Evolutionary conservation across 2,329 filamentous ascomycete genomes (phyloP), one percentile per base, ranked within the genome.

Genomic region (Metarhizium sp.): DNA sequence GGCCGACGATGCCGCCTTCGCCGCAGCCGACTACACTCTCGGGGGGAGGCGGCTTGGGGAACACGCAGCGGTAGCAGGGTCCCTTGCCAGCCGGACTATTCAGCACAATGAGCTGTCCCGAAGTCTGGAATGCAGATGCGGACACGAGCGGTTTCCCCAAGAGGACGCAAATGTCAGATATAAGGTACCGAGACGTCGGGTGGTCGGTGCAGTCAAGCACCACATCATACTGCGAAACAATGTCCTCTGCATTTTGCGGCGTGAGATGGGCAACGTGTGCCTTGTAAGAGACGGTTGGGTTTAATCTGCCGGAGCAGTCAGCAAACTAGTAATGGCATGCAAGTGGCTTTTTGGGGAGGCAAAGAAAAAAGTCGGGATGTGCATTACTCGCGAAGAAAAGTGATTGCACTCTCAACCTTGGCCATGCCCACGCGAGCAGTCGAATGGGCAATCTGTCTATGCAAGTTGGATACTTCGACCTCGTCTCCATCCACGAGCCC

Each of bases 161-260:
- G 4, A 96, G 75, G 10, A 96, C 87, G 62, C 90, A 95, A 16
- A 88, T 82, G 67, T 99, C 94, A 0, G 90, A 96, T 60, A 97
- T 89, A 49, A 97, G 80, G 68, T 99, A 97, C 47, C 94, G 88
- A 0, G 90, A 89, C 1, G 89, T 87, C 0, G 94, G 92, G 60
- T 92, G 91, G 70, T 99, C 94, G 10, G 92, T 97, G 69, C 94
- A 99, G 70, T 99, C 94, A 13, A 99, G 82, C 2, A 97, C 83
- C 1, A 96, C 62, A 63, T 96, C 90, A 66, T 95, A 97, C 4
- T 75, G 63, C 0, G 75, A 71, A 55, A 95, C 81, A 45, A 90
- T 83, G 0, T 75, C 69, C 6, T 82, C 71, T 0, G 90, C 88
- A 53, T 87, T 88, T 57, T 82, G 73, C 0, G 90, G 79, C 0